These are phyloP conservation scores for Curvularia lunata DNA, from an alignment of 2,329 filamentous ascomycete genomes.

Conservation along the genomic window DNA sequence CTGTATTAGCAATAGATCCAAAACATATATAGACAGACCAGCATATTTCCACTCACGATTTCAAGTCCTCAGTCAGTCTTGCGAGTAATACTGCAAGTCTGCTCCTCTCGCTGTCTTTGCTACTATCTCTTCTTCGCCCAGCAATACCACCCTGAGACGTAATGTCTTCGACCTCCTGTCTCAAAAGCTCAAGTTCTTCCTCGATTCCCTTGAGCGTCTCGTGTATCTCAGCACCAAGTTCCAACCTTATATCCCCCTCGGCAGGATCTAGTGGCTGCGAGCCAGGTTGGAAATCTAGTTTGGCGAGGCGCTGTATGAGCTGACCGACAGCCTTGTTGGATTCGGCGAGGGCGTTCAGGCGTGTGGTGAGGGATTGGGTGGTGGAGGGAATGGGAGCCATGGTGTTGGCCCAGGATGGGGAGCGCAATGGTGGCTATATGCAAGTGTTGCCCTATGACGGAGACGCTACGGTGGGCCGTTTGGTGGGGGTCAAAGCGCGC, in stretches of 20 bases:
- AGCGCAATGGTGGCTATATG: slow-evolving; percentile 36
- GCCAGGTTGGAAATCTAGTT: slow-evolving; percentile 66
- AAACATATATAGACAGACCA: not conserved
- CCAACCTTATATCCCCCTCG: slow-evolving; percentile 69
- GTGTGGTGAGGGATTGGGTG: slow-evolving; percentile 53
- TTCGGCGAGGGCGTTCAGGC: slow-evolving; percentile 60
- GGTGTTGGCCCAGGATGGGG: slow-evolving; percentile 32
- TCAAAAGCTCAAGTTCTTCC: slow-evolving; percentile 81
- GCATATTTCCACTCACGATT: slow-evolving; percentile 60
- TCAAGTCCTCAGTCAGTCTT: slow-evolving; percentile 73
- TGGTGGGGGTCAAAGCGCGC: slow-evolving; percentile 11
- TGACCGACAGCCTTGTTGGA: slow-evolving; percentile 60
- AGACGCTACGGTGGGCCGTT: slow-evolving; percentile 33
- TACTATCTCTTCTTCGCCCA: slow-evolving; percentile 55
- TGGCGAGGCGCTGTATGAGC: slow-evolving; percentile 63
- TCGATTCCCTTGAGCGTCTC: slow-evolving; percentile 77
- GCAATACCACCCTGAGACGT: slow-evolving; percentile 50
- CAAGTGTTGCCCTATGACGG: slow-evolving; percentile 39
- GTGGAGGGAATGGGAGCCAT: slow-evolving; percentile 47
- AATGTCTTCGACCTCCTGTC: slow-evolving; percentile 78
- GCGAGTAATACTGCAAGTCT: slow-evolving; percentile 70
- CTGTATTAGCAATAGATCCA: slow-evolving; percentile 5
- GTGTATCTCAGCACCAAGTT: slow-evolving; percentile 81
- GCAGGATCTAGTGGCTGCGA: slow-evolving; percentile 62
- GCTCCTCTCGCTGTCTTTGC: slow-evolving; percentile 67